Evolutionary conservation across 2,329 filamentous ascomycete genomes (phyloP).

Genomic region (Sarocladiaceae sp.): DNA sequence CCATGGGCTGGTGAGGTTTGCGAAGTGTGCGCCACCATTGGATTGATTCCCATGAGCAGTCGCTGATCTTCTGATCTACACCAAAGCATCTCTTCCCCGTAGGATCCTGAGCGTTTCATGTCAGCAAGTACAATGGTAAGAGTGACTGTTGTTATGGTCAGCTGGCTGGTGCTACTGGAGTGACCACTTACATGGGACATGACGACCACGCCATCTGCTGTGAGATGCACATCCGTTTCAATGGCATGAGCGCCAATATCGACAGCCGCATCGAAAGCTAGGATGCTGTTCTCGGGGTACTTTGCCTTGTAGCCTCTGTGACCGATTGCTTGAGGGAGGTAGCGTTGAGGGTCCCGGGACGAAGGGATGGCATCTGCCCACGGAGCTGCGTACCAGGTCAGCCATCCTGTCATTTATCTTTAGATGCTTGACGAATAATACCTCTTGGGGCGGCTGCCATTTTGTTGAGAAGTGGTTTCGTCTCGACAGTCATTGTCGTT

Average conservation of each 20-base stretch:
- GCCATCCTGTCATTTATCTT: background rate
- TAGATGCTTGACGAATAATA: background rate
- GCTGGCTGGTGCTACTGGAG: too few relatives aligned
- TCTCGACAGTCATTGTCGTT: too few relatives aligned
- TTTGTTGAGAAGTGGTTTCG: background rate
- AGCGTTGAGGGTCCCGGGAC: slow-evolving; percentile 19
- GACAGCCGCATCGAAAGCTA: slow-evolving; percentile 70
- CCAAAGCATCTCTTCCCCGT: slow-evolving; percentile 80
- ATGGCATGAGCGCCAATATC: slow-evolving; percentile 72
- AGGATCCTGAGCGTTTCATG: slow-evolving; percentile 52
- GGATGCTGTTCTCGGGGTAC: slow-evolving; percentile 83
- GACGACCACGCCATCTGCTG: slow-evolving; percentile 78
- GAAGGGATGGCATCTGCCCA: slow-evolving; percentile 30
- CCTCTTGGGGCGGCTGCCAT: background rate
- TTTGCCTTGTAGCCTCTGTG: slow-evolving; percentile 75
- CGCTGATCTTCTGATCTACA: slow-evolving; percentile 63
- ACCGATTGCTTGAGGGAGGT: slow-evolving; percentile 67
- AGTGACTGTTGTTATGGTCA: too few relatives aligned
- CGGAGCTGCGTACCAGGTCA: slow-evolving; percentile 17
- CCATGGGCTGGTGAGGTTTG: slow-evolving; percentile 67
- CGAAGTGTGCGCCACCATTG: slow-evolving; percentile 62
- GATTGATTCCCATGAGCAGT: slow-evolving; percentile 74
- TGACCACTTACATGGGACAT: slow-evolving; percentile 76
- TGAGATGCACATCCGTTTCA: slow-evolving; percentile 84
- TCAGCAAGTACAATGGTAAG: too few relatives aligned